Conservation (phyloP, 2,329 filamentous ascomycete species). For the Fusarium sp. region DNA sequence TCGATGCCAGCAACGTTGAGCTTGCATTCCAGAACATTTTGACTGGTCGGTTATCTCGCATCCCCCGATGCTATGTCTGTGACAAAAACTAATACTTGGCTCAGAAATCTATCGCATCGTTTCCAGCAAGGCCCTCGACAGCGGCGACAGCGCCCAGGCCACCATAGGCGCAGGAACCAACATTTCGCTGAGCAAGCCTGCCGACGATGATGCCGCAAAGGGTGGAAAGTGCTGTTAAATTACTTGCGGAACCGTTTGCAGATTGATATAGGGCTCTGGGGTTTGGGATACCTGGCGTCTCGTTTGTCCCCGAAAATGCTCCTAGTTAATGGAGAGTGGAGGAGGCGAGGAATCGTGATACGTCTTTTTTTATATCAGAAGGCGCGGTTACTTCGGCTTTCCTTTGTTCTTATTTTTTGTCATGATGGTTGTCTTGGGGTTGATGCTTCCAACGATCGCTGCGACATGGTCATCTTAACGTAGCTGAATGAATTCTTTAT, state of each 20-base stretch:
- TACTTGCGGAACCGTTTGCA: constrained; percentile 40
- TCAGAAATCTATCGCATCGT: constrained; percentile 99
- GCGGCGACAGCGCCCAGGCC: constrained; percentile 82
- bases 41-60: constrained; percentile 74
- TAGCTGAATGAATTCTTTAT: constrained; percentile 54
- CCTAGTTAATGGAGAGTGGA: constrained; percentile 50
- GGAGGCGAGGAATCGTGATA: constrained; percentile 52
- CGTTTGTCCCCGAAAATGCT: constrained; percentile 50
- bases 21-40: constrained; percentile 99
- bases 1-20: constrained; percentile 99
- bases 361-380: constrained; percentile 54
- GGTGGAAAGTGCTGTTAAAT: constrained; percentile 83
- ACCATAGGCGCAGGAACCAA: constrained; percentile 83
- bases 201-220: constrained; percentile 80
- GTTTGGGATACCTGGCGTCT: constrained; percentile 51
- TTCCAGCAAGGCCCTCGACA: constrained; percentile 95
- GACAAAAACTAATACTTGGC: constrained; percentile 23
- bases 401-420: constrained; percentile 55
- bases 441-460: constrained; percentile 54
- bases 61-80: not conserved
- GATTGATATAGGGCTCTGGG: constrained; percentile 46
- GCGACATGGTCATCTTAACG: constrained; percentile 52
- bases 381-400: constrained; percentile 55
- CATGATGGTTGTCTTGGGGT: constrained; percentile 51
- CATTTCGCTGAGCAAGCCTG: constrained; percentile 87